Evolutionary conservation across 805 yeast species (phyloP), one percentile per base, ranked within the genome.

Genomic region (Isabelozyma pseudorhagii): DNA sequence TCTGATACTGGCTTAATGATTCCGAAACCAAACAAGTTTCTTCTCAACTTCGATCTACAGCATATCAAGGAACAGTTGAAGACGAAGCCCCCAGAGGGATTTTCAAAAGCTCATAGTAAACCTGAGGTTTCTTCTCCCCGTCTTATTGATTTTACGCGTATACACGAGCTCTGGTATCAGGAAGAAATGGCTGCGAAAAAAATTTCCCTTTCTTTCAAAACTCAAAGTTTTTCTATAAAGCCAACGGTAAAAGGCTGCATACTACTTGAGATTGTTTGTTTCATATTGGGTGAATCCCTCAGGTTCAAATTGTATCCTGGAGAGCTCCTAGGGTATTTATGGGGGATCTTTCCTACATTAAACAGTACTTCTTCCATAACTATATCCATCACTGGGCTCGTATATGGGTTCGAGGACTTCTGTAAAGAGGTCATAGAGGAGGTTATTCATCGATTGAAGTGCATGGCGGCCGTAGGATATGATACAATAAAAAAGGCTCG

Each of bases 321-420:
- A 1, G 80, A 83, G 49, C 59, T 73, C n/a, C 50, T 83, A 8
- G 82, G 84, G 1, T 83, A 75, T 56, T 60, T 78, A 0, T 86
- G 86, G 80, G 83, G 80, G 15, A 52, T 86, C 0, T 68, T 64
- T 38, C 79, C 89, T 0, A 80, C 85, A 3, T 51, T 70, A 11
- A 79, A 78, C 53, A 84, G 87, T 4, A 81, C 77, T 46, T 73
- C 77, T 0, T 78, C 84, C 6, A 59, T 87, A 6, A 63, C 77
- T 0, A 56, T 86, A n/a, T 77, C 77, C 3, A 60, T 83, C 0
- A 66, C 78, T 27, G 93, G 94, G 0, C 77, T 78, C n/a, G 56
- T 62, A 0, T 63, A 64, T 28, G 77, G 80, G 1, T 64, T 79
- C 4, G 46, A 51, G 3, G 50, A 52, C 3, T 62, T 82, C 2